Conservation (phyloP, 768 basidiomycete species). For the Favolaschia claudopus region DNA sequence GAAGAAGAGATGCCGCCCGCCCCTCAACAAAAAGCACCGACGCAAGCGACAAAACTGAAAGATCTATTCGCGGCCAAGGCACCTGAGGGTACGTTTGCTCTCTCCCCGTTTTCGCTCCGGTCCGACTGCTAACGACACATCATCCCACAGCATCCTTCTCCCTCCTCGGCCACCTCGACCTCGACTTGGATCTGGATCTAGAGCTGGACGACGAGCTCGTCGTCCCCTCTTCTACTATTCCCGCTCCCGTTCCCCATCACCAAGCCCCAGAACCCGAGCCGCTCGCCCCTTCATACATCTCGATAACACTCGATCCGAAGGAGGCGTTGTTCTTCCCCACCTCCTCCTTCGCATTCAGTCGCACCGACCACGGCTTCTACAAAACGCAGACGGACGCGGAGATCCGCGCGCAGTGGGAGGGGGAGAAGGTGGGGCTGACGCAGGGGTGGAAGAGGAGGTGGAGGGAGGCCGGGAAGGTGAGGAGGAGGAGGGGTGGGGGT, state of each 20-base stretch:
- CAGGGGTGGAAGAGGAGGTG: slow-evolving; percentile 79
- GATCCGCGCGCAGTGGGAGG: slow-evolving; percentile 76
- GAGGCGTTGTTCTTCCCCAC: slow-evolving; percentile 72
- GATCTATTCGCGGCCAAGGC: slow-evolving; percentile 78
- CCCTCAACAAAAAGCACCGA: slow-evolving; percentile 2
- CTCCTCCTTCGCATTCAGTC: slow-evolving; percentile 28
- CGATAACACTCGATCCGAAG: slow-evolving; percentile 56
- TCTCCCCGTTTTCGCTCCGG: not conserved
- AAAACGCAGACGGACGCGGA: slow-evolving; percentile 63
- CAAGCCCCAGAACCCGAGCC: slow-evolving; percentile 18
- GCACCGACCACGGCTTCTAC: slow-evolving; percentile 43
- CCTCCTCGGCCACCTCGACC: slow-evolving; percentile 74
- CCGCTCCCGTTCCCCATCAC: slow-evolving; percentile 36
- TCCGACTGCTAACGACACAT: not conserved
- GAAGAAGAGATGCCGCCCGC: slow-evolving; percentile 27
- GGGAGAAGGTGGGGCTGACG: slow-evolving; percentile 70
- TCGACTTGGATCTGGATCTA: slow-evolving; percentile 77
- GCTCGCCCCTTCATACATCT: slow-evolving; percentile 10
- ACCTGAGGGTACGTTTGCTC: slow-evolving; percentile 62
- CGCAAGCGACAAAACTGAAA: slow-evolving; percentile 54
- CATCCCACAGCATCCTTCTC: slow-evolving; percentile 65
- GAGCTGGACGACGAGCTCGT: slow-evolving; percentile 7
- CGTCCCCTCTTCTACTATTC: slow-evolving; percentile 27
- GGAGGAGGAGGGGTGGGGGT: slow-evolving; percentile 59
- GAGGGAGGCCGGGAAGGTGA: slow-evolving; percentile 76